Conservation (phyloP, 2,329 filamentous ascomycete species). For the Sporothrix brasiliensis region DNA sequence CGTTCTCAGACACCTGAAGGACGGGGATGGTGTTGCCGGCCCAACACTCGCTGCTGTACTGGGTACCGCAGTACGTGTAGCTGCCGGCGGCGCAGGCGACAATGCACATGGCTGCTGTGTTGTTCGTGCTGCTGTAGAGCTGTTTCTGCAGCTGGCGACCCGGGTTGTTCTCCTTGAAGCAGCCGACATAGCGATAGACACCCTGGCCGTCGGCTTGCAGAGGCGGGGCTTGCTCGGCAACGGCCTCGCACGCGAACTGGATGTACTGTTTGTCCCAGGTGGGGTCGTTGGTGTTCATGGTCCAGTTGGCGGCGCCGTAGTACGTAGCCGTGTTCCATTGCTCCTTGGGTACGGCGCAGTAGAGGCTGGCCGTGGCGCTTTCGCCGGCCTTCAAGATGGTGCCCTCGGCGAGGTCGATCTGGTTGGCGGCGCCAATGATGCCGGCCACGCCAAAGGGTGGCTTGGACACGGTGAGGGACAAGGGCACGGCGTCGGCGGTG, state of each 20-base stretch:
- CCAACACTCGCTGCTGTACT: slow-evolving; percentile 60
- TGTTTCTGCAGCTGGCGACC: slow-evolving; percentile 53
- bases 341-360: slow-evolving; percentile 58
- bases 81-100: slow-evolving; percentile 45
- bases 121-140: slow-evolving; percentile 47
- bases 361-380: slow-evolving; percentile 55
- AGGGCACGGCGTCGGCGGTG: slow-evolving; percentile 51
- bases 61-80: slow-evolving; percentile 51
- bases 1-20: slow-evolving; percentile 47
- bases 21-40: slow-evolving; percentile 53
- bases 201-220: slow-evolving; percentile 49
- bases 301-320: slow-evolving; percentile 55
- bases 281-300: slow-evolving; percentile 60
- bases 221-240: slow-evolving; percentile 57
- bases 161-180: slow-evolving; percentile 60
- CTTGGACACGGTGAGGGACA: slow-evolving; percentile 63
- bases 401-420: slow-evolving; percentile 61
- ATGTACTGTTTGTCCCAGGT: slow-evolving; percentile 56
- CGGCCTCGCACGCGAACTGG: slow-evolving; percentile 55
- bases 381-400: slow-evolving; percentile 54
- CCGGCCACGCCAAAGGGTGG: slow-evolving; percentile 60
- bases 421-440: slow-evolving; percentile 58
- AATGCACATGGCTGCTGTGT: slow-evolving; percentile 53
- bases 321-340: slow-evolving; percentile 61
- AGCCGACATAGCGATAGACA: slow-evolving; percentile 57